Conservation (phyloP, 495 filamentous ascomycete species). For the Penicillium robsamsonii region DNA sequence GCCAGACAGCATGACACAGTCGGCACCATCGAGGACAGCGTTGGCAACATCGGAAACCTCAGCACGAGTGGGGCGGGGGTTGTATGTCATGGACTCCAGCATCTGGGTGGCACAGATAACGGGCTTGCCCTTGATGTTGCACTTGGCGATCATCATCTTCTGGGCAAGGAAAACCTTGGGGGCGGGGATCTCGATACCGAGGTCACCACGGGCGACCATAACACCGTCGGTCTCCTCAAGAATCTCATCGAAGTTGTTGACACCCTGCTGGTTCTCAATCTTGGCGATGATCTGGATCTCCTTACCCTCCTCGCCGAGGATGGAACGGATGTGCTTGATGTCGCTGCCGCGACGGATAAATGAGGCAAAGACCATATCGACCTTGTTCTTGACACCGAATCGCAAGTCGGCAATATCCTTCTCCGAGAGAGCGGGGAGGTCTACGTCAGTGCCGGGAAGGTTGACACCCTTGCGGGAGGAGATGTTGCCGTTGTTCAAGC, state of each 20-base stretch:
- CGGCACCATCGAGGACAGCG: conserved; percentile 93
- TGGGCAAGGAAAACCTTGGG: conserved; percentile 98
- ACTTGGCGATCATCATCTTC: conserved; percentile 99
- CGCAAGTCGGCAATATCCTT: conserved; percentile 91
- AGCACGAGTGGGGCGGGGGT: conserved; percentile 93
- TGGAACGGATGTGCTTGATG: conserved; percentile 85
- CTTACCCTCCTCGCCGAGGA: conserved; percentile 87
- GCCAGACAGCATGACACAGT: conserved; percentile 99
- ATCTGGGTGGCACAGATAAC: conserved; percentile 92
- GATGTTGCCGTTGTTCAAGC: conserved; percentile 96
- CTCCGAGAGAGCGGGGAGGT: conserved; percentile 96
- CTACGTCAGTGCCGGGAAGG: conserved; percentile 96
- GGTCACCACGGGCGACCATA: conserved; percentile 98
- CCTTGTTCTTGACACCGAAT: conserved; percentile 96
- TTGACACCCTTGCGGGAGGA: conserved; percentile 98
- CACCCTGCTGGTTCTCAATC: conserved; percentile 98
- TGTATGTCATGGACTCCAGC: conserved; percentile 99
- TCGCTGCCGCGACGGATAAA: conserved; percentile 94
- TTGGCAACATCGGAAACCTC: conserved; percentile 99
- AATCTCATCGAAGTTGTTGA: conserved; percentile 99
- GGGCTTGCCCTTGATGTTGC: conserved; percentile 98
- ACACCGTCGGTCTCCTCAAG: conserved; percentile 95
- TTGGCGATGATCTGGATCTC: conserved; percentile 99
- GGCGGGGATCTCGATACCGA: conserved; percentile 97
- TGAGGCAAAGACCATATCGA: conserved; percentile 98